Conservation (phyloP, 306 rosid species). For the Inga oerstediana region DNA sequence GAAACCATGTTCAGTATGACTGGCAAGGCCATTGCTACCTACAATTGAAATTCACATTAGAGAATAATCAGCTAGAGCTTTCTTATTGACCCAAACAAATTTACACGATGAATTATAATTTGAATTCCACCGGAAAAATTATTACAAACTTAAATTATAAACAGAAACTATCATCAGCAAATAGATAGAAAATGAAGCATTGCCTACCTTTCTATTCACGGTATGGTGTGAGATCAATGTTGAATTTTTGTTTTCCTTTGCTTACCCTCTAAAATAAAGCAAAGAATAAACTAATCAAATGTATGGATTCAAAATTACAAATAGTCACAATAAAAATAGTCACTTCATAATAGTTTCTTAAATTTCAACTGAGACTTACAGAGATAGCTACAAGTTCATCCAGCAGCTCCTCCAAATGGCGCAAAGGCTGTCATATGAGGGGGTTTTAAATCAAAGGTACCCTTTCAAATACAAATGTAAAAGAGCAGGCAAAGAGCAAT, state of each 20-base stretch:
- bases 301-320: slow-evolving; percentile 9
- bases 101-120: background rate
- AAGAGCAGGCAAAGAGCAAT: slow-evolving; percentile 17
- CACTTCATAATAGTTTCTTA: background rate
- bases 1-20: slow-evolving; percentile 2
- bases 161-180: background rate
- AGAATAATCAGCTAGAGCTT: background rate
- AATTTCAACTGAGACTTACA: slow-evolving; percentile 57
- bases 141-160: slow-evolving; percentile 4
- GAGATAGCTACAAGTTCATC: slow-evolving; percentile 94
- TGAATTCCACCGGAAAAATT: background rate
- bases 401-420: slow-evolving; percentile 88
- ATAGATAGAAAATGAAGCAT: background rate
- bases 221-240: slow-evolving; percentile 85
- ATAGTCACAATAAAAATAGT: slow-evolving; percentile 9
- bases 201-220: slow-evolving; percentile 58
- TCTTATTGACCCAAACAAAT: background rate
- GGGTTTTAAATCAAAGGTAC: slow-evolving; percentile 13
- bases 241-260: slow-evolving; percentile 82
- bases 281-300: slow-evolving; percentile 25
- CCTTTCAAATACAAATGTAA: background rate
- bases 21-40: slow-evolving; percentile 33
- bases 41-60: slow-evolving; percentile 17
- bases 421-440: slow-evolving; percentile 70
- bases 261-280: slow-evolving; percentile 63